These are phyloP conservation scores for Nakazawaea ambrosiae DNA, from an alignment of 805 yeast species.

Conservation along the genomic window DNA sequence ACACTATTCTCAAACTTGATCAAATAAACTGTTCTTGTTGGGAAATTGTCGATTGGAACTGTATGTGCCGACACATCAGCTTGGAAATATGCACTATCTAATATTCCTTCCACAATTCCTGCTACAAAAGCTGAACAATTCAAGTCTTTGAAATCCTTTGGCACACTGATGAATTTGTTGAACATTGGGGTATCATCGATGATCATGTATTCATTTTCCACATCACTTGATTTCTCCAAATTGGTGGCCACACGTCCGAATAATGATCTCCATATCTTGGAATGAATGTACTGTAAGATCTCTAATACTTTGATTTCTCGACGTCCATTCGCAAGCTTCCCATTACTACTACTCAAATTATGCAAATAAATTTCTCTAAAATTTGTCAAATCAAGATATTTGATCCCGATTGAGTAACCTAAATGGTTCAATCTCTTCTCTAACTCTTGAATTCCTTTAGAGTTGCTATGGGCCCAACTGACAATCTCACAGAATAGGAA, in stretches of 20 bases:
- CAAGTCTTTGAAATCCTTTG: slow-evolving; percentile 69
- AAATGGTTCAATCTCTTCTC: slow-evolving; percentile 55
- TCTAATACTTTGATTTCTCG: slow-evolving; percentile 67
- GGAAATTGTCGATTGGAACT: slow-evolving; percentile 51
- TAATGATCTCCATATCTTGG: slow-evolving; percentile 63
- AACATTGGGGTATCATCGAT: slow-evolving; percentile 68
- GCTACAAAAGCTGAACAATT: slow-evolving; percentile 82
- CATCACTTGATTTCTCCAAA: slow-evolving; percentile 38
- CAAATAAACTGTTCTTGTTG: slow-evolving; percentile 67
- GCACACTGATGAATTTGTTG: slow-evolving; percentile 67
- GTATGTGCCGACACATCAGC: slow-evolving; percentile 82
- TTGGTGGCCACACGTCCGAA: slow-evolving; percentile 67
- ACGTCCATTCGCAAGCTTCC: slow-evolving; percentile 23
- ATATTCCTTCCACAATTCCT: slow-evolving; percentile 77
- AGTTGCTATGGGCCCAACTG: slow-evolving; percentile 52
- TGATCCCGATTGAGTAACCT: slow-evolving; percentile 74
- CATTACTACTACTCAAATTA: slow-evolving; percentile 20
- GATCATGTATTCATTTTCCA: slow-evolving; percentile 69
- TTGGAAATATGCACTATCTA: slow-evolving; percentile 65
- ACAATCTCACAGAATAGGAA: slow-evolving; percentile 67
- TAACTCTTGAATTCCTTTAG: slow-evolving; percentile 62
- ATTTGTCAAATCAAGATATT: slow-evolving; percentile 61
- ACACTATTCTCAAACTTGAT: slow-evolving; percentile 61
- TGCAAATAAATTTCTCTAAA: slow-evolving; percentile 50
- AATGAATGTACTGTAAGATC: slow-evolving; percentile 68